These are phyloP conservation scores for Dioszegia hungarica DNA, from an alignment of 768 basidiomycete species.

Conservation along the genomic window DNA sequence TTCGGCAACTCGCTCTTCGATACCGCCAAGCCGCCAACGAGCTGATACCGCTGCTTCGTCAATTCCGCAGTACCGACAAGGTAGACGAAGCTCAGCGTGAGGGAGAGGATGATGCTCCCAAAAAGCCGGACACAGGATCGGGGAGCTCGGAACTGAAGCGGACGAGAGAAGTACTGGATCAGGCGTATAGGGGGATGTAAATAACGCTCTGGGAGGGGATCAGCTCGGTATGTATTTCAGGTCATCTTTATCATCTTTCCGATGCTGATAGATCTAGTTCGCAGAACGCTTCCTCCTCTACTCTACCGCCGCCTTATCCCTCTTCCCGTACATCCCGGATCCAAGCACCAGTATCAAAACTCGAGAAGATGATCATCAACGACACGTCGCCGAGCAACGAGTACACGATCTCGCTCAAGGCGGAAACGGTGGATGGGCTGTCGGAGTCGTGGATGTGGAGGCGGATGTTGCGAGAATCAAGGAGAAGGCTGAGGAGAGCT, in stretches of 20 bases:
- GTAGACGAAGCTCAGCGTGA: too few species aligned
- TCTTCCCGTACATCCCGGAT: not conserved
- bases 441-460: not conserved
- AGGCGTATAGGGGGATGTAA: not conserved
- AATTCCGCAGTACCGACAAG: too few species aligned
- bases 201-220: not conserved
- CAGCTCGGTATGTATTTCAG: not conserved
- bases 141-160: too few species aligned
- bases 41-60: too few species aligned
- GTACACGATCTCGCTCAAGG: not conserved
- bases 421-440: not conserved
- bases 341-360: not conserved
- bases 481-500: too few species aligned
- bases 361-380: not conserved
- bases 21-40: too few species aligned
- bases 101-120: too few species aligned
- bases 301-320: not conserved
- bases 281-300: not conserved
- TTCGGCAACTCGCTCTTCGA: too few species aligned
- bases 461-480: too few species aligned
- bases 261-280: not conserved
- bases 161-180: too few species aligned
- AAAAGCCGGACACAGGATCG: too few species aligned
- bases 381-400: not conserved
- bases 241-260: too few species aligned